Base-by-base conservation (phyloP, 1,139 yeast species). In the Scheffersomyces parashehatae region DNA sequence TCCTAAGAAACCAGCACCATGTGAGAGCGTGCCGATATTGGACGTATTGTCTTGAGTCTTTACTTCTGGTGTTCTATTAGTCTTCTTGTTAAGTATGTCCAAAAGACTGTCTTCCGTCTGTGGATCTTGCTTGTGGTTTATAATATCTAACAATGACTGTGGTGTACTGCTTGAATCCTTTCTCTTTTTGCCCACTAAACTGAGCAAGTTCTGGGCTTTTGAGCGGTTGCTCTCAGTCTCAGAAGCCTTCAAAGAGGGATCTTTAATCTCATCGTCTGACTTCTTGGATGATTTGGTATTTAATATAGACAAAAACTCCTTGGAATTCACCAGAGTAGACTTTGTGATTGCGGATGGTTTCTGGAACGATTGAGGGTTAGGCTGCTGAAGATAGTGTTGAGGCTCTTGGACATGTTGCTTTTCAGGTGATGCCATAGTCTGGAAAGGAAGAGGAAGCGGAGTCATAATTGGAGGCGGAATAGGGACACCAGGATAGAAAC, bases 241-340 rank as follows among this genome's bases (percentile, higher is more conserved):
- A 2, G 11, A 33, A 20, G 36, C 9, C 13, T 45, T 46, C 13
- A 30, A 11, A 2, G 51, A 55, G 8, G 49, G 42, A 39, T 45
- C 52, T 38, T 39, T 50, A 13, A 15, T 34, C 38, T 35, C 10
- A 37, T 38, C 14, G 41, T 51, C 54, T 41, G 35, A 46, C 56
- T 36, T 50, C 48, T 42, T 52, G 45, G 3, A 50, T 11, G 40
- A 36, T 43, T 47, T 48, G 43, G 60, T 62, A 32, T 72, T 79
- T 51, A 82, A 65, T 24, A 82, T 68, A 5, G 81, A 75, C 46
- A 81, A 65, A 14, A 82, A 57, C 45, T 81, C 84, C 49, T 73
- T 77, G 8, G 83, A 75, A 48, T 79, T 73, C 1, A 73, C 64
- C 42, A 62, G 70, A 28, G 66, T 63, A 4, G 69, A 60, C 39